phyloP scores from a whole-genome alignment of 1,284 basidiomycete species.

The Microbotryum violaceum region DNA sequence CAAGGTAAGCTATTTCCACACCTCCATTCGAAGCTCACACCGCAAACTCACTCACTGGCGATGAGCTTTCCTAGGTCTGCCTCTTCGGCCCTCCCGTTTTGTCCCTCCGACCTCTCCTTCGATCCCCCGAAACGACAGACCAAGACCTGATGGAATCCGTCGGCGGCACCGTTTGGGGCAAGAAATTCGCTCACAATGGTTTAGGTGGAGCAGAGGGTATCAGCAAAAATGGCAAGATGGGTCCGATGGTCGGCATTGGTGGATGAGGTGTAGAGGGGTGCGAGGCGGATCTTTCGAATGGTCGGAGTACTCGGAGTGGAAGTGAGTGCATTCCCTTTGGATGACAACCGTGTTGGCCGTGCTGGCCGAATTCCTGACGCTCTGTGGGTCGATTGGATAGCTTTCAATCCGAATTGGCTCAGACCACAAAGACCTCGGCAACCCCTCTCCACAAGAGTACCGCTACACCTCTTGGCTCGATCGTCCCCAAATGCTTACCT shows the following conservation, averaged over 20 bases:
- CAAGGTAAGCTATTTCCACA: slow-evolving; percentile 52
- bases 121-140: slow-evolving; percentile 54
- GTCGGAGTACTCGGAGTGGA: background rate
- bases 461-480: background rate
- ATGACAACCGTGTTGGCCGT: too few species aligned
- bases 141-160: slow-evolving; percentile 57
- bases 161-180: slow-evolving; percentile 58
- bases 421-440: background rate
- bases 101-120: slow-evolving; percentile 66
- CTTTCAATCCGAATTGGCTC: too few species aligned
- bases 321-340: background rate
- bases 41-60: background rate
- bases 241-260: slow-evolving; percentile 85
- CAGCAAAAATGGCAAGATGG: slow-evolving; percentile 50
- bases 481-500: background rate
- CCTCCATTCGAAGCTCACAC: background rate
- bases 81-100: slow-evolving; percentile 78
- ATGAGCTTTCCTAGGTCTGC: slow-evolving; percentile 55
- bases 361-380: too few species aligned
- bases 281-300: too few species aligned
- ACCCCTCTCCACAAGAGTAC: background rate
- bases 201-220: slow-evolving; percentile 68
- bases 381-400: too few species aligned
- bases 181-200: slow-evolving; percentile 75
- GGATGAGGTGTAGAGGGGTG: slow-evolving; percentile 34